These are phyloP conservation scores for Tuber indicum DNA, from an alignment of 495 filamentous ascomycete species.

Conservation along the genomic window DNA sequence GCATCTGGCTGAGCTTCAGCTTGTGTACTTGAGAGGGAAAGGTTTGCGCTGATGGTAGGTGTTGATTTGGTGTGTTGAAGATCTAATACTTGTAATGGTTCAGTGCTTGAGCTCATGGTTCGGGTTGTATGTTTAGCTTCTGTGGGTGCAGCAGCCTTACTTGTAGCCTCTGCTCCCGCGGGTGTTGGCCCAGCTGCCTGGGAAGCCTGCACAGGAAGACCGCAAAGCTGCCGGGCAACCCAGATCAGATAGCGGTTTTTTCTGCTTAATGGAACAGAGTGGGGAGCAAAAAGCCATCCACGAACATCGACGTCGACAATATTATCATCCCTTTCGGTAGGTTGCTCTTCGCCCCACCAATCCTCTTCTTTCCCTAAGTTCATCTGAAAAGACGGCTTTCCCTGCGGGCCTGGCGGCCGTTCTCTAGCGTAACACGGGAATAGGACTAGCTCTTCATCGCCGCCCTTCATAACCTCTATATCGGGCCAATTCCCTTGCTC, in stretches of 20 bases:
- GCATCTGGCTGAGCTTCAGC: conserved; percentile 56
- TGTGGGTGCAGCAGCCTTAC: neutral
- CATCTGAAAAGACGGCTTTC: conserved; percentile 34
- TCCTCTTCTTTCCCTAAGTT: conserved; percentile 54
- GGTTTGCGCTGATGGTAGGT: conserved; percentile 36
- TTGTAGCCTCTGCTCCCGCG: conserved; percentile 7
- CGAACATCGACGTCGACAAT: conserved; percentile 89
- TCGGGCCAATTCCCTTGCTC: conserved; percentile 56
- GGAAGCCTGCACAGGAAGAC: conserved; percentile 59
- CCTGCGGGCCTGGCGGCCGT: conserved; percentile 45
- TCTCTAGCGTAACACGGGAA: conserved; percentile 82
- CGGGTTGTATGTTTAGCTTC: conserved; percentile 40
- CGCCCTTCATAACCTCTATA: conserved; percentile 66
- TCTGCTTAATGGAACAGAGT: conserved; percentile 75
- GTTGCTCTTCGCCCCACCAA: conserved; percentile 63
- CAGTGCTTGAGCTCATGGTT: conserved; percentile 57
- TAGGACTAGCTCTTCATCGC: conserved; percentile 84
- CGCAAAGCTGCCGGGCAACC: conserved; percentile 73
- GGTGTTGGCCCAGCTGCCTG: conserved; percentile 29
- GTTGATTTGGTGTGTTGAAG: conserved; percentile 38
- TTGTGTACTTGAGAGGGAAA: conserved; percentile 47
- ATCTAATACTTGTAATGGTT: conserved; percentile 1
- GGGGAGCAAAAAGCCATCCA: conserved; percentile 87
- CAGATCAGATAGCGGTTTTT: conserved; percentile 81
- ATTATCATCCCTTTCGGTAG: conserved; percentile 66